Base-by-base conservation (phyloP, 1,139 yeast genomes). In the Yamadazyma kanchanaburiensis region DNA sequence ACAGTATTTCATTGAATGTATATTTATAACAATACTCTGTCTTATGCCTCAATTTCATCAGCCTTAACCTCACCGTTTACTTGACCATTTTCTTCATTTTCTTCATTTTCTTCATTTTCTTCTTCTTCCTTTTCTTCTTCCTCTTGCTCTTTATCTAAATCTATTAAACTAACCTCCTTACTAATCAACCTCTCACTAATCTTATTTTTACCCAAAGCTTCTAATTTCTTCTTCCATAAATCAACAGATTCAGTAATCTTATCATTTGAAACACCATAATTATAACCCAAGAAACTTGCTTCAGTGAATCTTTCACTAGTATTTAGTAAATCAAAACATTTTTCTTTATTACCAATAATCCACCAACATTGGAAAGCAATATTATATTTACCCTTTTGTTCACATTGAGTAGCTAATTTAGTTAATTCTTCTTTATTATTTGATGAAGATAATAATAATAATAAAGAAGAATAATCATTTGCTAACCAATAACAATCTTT, bases 281-380 rank as follows among this genome's bases (percentile, higher is more conserved):
- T 82, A 30, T 75, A 67, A 22, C 85, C 87, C 44, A 91, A 74
- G 37, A 91, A 56, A 3, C 96, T 76, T 17, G 96, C 96, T 58
- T 91, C 98, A 3, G 95, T 70, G 39, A 66, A 70, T 53, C 95
- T 76, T 30, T 77, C 86, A 37, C 88, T 75, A 51, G 74, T 70
- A 33, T 74, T 66, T 47, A 91, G 71, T 43, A 94, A 65, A 22
- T 77, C 75, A 34, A 81, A 68, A 46, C 94, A 83, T 28, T 70
- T 69, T 15, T 65, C 61, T 26, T 77, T 67, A 49, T 87, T 84
- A 26, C 94, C 94, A 26, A 81, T 74, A 34, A 79, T 68, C 97
- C 97, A 91, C 58, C 80, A 78, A 14, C 96, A 83, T 55, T 85
- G 88, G 69, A 89, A 91, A 24, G 98, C 96, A 40, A 91, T 70